These are phyloP conservation scores for Termitomyces sp. DNA, from an alignment of 768 basidiomycete genomes.

Conservation along the genomic window DNA sequence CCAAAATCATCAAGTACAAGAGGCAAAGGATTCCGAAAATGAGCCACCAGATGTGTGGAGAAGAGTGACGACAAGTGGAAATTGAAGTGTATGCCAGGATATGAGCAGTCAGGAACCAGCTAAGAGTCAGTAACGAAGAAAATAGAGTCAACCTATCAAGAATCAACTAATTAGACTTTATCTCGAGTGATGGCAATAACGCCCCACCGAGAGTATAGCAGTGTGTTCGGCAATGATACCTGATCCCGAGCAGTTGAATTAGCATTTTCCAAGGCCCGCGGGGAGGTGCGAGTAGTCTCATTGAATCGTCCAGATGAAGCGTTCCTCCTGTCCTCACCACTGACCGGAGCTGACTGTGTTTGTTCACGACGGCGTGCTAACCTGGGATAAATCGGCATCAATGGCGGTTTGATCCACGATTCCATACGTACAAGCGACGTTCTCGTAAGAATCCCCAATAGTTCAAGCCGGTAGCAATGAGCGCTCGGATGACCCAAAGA, in stretches of 20 bases:
- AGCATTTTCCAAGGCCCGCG: not conserved
- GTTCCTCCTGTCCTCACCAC: not conserved
- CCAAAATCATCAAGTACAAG: slow-evolving; percentile 65
- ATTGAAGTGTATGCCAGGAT: slow-evolving; percentile 75
- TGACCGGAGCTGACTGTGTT: not conserved
- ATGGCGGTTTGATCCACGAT: not conserved
- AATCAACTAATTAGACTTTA: not conserved
- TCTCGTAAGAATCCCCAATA: slow-evolving; percentile 53
- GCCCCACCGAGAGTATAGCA: slow-evolving; percentile 36
- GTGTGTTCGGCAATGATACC: slow-evolving; percentile 13
- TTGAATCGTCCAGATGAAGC: not conserved
- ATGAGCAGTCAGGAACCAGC: slow-evolving; percentile 81
- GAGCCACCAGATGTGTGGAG: slow-evolving; percentile 87
- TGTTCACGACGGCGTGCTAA: slow-evolving; percentile 9
- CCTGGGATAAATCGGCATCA: slow-evolving; percentile 6
- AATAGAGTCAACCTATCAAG: slow-evolving; percentile 51
- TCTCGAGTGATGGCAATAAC: slow-evolving; percentile 17
- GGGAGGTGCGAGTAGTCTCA: not conserved
- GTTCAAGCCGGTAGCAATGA: slow-evolving; percentile 41
- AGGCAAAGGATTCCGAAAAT: slow-evolving; percentile 75
- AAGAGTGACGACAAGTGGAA: slow-evolving; percentile 62
- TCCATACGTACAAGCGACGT: slow-evolving; percentile 19
- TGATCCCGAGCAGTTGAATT: slow-evolving; percentile 1
- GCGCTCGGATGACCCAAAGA: slow-evolving; percentile 55
- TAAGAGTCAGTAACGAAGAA: slow-evolving; percentile 65